Conservation (phyloP, 2,329 filamentous ascomycete genomes). For the Pseudogymnoascus sp. region DNA sequence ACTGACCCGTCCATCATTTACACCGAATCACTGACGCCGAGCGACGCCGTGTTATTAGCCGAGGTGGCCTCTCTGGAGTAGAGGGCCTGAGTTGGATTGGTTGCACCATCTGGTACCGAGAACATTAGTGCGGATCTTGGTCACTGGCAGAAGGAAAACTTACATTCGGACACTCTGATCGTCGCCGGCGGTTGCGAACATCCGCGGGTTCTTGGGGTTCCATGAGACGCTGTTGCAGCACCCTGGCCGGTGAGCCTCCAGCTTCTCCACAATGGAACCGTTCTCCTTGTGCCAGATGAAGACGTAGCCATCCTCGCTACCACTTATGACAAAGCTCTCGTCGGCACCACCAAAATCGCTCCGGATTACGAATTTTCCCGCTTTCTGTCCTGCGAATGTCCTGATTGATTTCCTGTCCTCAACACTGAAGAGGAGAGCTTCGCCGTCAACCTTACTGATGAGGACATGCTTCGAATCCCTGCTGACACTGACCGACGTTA, state of each 20-base stretch:
- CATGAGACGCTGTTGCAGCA: constrained; percentile 83
- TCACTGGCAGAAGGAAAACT: constrained; percentile 33
- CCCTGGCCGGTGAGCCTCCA: constrained; percentile 68
- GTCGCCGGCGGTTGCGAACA: constrained; percentile 89
- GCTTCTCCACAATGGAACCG: constrained; percentile 65
- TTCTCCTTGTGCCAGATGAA: constrained; percentile 90
- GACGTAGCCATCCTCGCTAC: constrained; percentile 73
- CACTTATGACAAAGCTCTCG: constrained; percentile 86
- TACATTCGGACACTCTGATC: constrained; percentile 82
- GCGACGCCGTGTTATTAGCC: not conserved
- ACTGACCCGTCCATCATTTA: not conserved
- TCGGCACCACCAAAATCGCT: constrained; percentile 81
- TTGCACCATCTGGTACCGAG: not conserved
- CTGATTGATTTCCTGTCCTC: constrained; percentile 65
- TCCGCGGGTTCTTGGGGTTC: constrained; percentile 74
- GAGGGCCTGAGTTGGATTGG: not conserved
- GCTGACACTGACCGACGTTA: constrained; percentile 77
- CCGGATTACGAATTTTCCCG: constrained; percentile 73
- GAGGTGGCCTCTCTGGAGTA: not conserved
- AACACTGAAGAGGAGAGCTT: constrained; percentile 74
- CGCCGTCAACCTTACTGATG: constrained; percentile 71
- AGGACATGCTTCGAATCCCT: constrained; percentile 74
- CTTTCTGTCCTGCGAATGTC: constrained; percentile 68
- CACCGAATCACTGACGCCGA: not conserved
- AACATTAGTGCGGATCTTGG: not conserved